Evolutionary conservation across 495 filamentous ascomycete species (phyloP), one percentile per base, ranked within the genome.

Genomic region (Neurospora tetraspora): DNA sequence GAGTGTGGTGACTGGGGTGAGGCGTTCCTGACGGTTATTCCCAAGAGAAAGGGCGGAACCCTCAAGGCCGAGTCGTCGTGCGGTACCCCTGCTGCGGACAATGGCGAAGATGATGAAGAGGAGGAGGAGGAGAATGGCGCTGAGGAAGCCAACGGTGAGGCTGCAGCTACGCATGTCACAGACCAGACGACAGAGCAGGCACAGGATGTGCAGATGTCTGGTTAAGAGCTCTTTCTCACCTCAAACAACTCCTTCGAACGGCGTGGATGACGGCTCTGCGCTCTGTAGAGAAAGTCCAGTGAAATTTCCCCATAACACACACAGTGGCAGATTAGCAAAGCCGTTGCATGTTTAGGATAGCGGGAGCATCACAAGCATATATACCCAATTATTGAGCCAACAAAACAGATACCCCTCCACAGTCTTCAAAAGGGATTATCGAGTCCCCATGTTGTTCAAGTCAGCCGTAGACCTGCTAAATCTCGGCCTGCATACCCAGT

Each of bases 1-100:
- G 93, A 97, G 74, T 85, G 87, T 37, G 90, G 91, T 0, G 91
- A 98, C 79, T 99, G 96, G 96, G 93, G 91, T 1, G 82, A 91
- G 76, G 94, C 96, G 0, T 98, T 99, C 76, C 82, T 95, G 82
- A 83, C 88, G 65, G 91, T 95, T 14, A 91, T 99, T 71, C 96
- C 96, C 0, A 91, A 90, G 78, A 81, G 96, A 47, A 93, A 98
- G 83, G 92, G 93, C 43, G 90, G 93, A 12, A 82, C 86, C 20
- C 76, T 92, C 71, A 86, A 79, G 43, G 69, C 40, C 4, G 70
- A 43, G 40, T 14, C 40, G 3, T 65, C 27, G 37, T 40, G 16
- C 7, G 53, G 27, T 6, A 43, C 77, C 69, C 71, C 70, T 14
- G 75, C 73, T 36, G 75, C 76, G 53, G 70, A 75, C 31, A 72